A percentile compares a stretch with the other conserved stretches of the same genome.
These are phyloP conservation scores for Chaetomium sp. DNA, from an alignment of 2,329 filamentous ascomycete species.

Conservation along the genomic window DNA sequence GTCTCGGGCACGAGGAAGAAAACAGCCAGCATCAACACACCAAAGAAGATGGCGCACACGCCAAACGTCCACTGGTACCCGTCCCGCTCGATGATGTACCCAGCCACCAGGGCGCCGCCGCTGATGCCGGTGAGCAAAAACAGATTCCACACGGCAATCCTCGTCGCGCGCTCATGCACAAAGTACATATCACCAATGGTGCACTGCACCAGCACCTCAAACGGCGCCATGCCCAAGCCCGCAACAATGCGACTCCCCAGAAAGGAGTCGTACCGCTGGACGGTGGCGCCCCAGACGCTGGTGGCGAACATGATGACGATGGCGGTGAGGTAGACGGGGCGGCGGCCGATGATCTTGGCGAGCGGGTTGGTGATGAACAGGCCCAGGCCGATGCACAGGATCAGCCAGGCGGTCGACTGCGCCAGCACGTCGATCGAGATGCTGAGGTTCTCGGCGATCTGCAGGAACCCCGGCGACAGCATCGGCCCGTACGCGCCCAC, in stretches of 20 bases:
- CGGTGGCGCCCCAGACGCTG: conserved; percentile 51
- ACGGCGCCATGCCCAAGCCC: conserved; percentile 53
- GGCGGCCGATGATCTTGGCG: conserved; percentile 53
- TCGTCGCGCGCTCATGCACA: conserved; percentile 49
- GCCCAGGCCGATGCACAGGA: conserved; percentile 50
- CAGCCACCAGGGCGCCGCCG: conserved; percentile 46
- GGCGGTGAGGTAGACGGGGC: conserved; percentile 53
- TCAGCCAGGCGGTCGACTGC: conserved; percentile 52
- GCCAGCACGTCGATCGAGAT: conserved; percentile 49
- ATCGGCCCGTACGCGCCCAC: conserved; percentile 56
- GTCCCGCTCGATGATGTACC: conserved; percentile 46
- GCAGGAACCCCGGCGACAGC: conserved; percentile 53
- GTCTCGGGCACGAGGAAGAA: conserved; percentile 56
- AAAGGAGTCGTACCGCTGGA: conserved; percentile 49
- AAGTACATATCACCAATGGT: conserved; percentile 52
- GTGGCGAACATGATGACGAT: conserved; percentile 51
- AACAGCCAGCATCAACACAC: conserved; percentile 46
- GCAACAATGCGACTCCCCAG: conserved; percentile 50
- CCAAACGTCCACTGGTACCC: conserved; percentile 51
- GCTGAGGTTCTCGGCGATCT: conserved; percentile 47
- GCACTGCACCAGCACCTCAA: conserved; percentile 56
- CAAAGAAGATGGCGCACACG: conserved; percentile 51
- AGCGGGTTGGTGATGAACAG: conserved; percentile 55
- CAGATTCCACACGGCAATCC: conserved; percentile 47
- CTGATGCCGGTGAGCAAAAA: conserved; percentile 46